Evolutionary conservation across 1,284 basidiomycete species (phyloP).

Genomic region (Leccinum fallax): DNA sequence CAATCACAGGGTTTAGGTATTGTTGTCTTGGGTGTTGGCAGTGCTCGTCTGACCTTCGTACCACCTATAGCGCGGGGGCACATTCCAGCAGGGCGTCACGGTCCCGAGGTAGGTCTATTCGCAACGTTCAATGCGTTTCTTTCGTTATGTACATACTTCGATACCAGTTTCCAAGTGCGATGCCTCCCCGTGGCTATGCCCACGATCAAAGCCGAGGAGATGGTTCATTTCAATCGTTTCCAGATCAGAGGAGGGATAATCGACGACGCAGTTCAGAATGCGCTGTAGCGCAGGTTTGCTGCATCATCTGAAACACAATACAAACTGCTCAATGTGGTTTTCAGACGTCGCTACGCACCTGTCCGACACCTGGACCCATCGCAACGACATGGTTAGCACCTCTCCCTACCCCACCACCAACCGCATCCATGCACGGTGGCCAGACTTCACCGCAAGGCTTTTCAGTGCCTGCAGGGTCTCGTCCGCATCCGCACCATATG

Average conservation of each 20-base stretch:
- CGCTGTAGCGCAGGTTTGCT: slow-evolving; percentile 22
- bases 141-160: not conserved
- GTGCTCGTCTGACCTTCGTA: not conserved
- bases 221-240: slow-evolving; percentile 5
- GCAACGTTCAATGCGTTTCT: not conserved
- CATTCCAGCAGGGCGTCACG: slow-evolving; percentile 10
- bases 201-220: slow-evolving; percentile 12
- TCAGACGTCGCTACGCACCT: slow-evolving; percentile 10
- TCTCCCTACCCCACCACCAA: slow-evolving; percentile 30
- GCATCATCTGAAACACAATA: not conserved
- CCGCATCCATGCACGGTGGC: slow-evolving; percentile 4
- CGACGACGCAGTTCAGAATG: slow-evolving; percentile 23
- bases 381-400: slow-evolving; percentile 20
- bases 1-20: slow-evolving; percentile 14
- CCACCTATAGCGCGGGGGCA: slow-evolving; percentile 5
- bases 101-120: slow-evolving; percentile 15
- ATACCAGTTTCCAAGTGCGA: not conserved
- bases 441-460: slow-evolving; percentile 15
- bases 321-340: not conserved
- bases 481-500: slow-evolving; percentile 7
- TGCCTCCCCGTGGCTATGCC: slow-evolving; percentile 5
- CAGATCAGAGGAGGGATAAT: slow-evolving; percentile 7
- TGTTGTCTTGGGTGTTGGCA: not conserved
- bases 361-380: slow-evolving; percentile 5
- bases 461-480: slow-evolving; percentile 13